Evolutionary conservation across 345 rosid genomes (phyloP).

Genomic region (Sisymbrium altissimum): DNA sequence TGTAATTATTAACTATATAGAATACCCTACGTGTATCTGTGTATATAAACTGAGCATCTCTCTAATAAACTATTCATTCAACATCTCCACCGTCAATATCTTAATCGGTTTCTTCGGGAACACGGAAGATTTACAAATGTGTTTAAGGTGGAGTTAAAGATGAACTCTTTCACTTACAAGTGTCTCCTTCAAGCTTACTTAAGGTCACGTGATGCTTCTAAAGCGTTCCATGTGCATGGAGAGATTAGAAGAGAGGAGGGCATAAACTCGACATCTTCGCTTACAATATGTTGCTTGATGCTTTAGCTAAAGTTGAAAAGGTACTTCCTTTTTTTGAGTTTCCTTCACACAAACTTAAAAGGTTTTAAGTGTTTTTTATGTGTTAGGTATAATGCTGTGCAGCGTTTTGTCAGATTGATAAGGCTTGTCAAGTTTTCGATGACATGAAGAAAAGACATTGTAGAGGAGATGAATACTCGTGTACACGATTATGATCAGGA

Average conservation of each 20-base stretch:
- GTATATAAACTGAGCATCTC: too few relatives aligned
- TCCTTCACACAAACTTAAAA: not conserved
- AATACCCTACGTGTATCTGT: too few relatives aligned
- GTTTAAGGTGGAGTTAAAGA: constrained; percentile 57
- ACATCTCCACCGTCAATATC: constrained; percentile 73
- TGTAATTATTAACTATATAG: too few relatives aligned
- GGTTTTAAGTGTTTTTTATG: not conserved
- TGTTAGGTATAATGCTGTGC: constrained; percentile 48
- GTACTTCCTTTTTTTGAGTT: constrained; percentile 35
- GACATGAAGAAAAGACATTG: constrained; percentile 74
- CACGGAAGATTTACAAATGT: constrained; percentile 52
- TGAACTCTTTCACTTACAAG: constrained; percentile 78
- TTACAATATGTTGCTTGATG: constrained; percentile 87
- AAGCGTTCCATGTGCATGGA: constrained; percentile 54
- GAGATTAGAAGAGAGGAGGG: constrained; percentile 72
- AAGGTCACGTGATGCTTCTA: constrained; percentile 54
- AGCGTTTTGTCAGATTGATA: constrained; percentile 67
- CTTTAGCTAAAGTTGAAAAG: constrained; percentile 75
- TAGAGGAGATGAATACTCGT: constrained; percentile 69
- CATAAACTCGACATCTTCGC: constrained; percentile 69
- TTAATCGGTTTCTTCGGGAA: constrained; percentile 63
- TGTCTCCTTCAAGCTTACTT: constrained; percentile 77
- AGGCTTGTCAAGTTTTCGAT: constrained; percentile 63
- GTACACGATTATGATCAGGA: constrained; percentile 85
- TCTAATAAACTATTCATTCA: too few relatives aligned